A percentile compares a stretch with the other conserved stretches of the same genome.
Evolutionary conservation across 139 green algal genomes (phyloP).

Genomic region (Asterochloris sp.): DNA sequence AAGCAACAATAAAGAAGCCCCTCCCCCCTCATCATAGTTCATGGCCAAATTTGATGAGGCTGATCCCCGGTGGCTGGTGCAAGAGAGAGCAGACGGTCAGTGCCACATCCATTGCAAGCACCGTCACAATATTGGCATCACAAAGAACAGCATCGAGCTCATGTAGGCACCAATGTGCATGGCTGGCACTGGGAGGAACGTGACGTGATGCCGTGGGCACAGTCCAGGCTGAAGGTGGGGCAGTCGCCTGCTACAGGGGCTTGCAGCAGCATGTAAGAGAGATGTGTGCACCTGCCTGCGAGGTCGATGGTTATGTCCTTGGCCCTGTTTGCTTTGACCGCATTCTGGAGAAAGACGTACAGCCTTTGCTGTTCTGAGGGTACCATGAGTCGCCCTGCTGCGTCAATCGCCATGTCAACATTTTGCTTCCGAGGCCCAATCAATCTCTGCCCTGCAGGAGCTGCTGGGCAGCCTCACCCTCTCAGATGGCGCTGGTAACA

Average conservation of each 20-base stretch:
- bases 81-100: conserved; percentile 70
- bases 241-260: not conserved
- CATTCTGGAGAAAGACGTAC: not conserved
- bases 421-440: not conserved
- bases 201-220: conserved; percentile 69
- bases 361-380: not conserved
- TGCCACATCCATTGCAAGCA: conserved; percentile 29
- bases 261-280: not conserved
- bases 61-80: conserved; percentile 89
- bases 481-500: not conserved
- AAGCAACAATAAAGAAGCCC: not conserved
- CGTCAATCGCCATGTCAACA: not conserved
- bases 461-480: not conserved
- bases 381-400: not conserved
- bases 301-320: not conserved
- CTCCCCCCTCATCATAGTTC: not conserved
- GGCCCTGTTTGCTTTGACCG: not conserved
- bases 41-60: conserved; percentile 88
- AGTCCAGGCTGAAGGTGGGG: conserved; percentile 38
- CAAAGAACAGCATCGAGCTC: not conserved
- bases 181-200: conserved; percentile 88
- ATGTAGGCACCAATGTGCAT: conserved; percentile 72
- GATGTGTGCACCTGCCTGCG: not conserved
- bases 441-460: not conserved
- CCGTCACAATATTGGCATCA: conserved; percentile 1